Evolutionary conservation across 106 monocot genomes (phyloP).

Genomic region (Alisma plantagoaquatica): DNA sequence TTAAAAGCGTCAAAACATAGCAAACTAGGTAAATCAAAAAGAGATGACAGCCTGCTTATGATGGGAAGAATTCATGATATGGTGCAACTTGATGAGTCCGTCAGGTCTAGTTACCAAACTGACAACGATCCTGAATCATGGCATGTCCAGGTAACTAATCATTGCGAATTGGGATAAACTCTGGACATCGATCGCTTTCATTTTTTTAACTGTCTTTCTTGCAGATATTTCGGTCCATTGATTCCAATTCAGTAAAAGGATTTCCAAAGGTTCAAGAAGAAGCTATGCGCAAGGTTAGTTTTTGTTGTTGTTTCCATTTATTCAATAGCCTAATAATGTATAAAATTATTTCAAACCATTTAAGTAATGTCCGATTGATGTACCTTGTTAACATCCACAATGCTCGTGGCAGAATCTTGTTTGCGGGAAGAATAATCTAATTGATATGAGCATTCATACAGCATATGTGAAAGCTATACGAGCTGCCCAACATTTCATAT

Average conservation of each 20-base stretch:
- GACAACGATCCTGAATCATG: slow-evolving; percentile 72
- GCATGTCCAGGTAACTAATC: slow-evolving; percentile 73
- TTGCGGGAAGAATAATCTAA: slow-evolving; percentile 82
- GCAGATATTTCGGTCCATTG: slow-evolving; percentile 86
- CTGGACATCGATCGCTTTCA: no score
- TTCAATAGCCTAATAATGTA: background rate
- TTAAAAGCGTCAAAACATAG: slow-evolving; percentile 56
- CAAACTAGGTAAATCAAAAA: slow-evolving; percentile 49
- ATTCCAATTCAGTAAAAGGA: slow-evolving; percentile 91
- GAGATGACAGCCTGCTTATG: slow-evolving; percentile 53
- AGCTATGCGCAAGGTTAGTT: slow-evolving; percentile 55
- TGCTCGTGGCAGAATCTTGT: slow-evolving; percentile 63
- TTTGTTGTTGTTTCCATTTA: background rate
- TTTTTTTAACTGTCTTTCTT: background rate
- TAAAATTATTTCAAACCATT: no score
- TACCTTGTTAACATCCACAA: no score
- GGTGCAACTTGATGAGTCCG: slow-evolving; percentile 30
- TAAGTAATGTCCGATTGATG: background rate
- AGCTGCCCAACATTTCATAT: slow-evolving; percentile 87
- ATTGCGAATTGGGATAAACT: no score
- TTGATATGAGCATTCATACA: slow-evolving; percentile 96
- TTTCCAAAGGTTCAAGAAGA: slow-evolving; percentile 64
- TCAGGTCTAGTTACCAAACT: slow-evolving; percentile 28
- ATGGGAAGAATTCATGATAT: slow-evolving; percentile 62
- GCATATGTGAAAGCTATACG: slow-evolving; percentile 91